These are phyloP conservation scores for Ophiostoma pallidulum DNA, from an alignment of 2,329 filamentous ascomycete genomes.

Conservation along the genomic window DNA sequence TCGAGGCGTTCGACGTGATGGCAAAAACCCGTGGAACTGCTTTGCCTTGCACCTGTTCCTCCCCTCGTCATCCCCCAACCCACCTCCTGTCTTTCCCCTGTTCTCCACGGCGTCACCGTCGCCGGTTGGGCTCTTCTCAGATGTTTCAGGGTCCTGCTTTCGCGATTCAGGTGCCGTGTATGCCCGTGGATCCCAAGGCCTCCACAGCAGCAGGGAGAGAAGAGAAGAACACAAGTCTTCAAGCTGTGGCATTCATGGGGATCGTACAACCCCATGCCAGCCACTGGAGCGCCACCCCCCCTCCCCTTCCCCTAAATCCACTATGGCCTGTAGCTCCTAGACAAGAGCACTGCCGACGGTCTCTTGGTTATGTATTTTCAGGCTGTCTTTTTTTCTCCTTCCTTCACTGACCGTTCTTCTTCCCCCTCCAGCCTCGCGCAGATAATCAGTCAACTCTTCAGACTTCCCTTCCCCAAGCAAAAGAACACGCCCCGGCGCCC, in stretches of 20 bases:
- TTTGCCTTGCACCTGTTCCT: constrained; percentile 6
- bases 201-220: too few species aligned
- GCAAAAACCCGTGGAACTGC: constrained; percentile 7
- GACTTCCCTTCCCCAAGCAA: neutral
- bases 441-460: neutral
- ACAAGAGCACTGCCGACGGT: neutral
- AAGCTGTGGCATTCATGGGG: neutral
- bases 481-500: neutral
- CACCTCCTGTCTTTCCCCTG: neutral
- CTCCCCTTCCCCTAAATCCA: too few species aligned
- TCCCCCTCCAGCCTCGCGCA: neutral
- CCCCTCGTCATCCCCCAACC: neutral
- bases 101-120: neutral
- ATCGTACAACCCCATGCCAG: neutral
- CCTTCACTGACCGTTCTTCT: neutral
- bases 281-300: too few species aligned
- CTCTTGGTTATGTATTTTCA: neutral
- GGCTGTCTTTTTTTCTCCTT: neutral
- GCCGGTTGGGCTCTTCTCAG: neutral
- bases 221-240: too few species aligned
- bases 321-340: too few species aligned
- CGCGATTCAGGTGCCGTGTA: neutral
- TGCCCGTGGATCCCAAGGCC: neutral
- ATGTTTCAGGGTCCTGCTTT: neutral
- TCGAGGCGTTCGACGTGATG: too few species aligned